phyloP scores from a whole-genome alignment of 129 eudicot genomes.

The Cynara cardunculus region DNA sequence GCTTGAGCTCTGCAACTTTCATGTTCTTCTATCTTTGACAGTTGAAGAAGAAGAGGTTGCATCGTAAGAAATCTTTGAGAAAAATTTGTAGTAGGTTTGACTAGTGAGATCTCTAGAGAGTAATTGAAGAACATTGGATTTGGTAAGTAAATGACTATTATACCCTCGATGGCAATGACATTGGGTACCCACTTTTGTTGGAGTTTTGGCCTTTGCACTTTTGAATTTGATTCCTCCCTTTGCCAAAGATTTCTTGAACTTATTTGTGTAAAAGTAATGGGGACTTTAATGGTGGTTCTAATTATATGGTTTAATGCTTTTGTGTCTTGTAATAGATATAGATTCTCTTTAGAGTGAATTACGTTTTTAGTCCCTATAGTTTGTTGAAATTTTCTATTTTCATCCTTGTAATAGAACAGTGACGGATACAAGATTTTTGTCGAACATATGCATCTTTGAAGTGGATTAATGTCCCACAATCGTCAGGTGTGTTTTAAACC shows the following conservation, averaged over 20 bases:
- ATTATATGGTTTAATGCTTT: not conserved
- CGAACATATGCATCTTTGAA: too few species aligned
- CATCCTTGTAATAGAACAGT: too few species aligned
- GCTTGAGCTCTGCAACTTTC: slow-evolving; percentile 46
- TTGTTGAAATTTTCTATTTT: too few species aligned
- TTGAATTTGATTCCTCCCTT: slow-evolving; percentile 11
- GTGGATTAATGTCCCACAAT: too few species aligned
- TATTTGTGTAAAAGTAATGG: slow-evolving; percentile 2
- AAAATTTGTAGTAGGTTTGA: slow-evolving; percentile 31
- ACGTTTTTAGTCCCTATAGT: too few species aligned
- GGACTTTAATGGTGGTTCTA: slow-evolving; percentile 11
- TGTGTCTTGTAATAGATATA: not conserved
- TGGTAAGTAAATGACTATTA: slow-evolving; percentile 26
- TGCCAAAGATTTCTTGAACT: slow-evolving; percentile 10
- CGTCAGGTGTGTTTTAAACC: too few species aligned
- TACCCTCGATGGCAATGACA: slow-evolving; percentile 25
- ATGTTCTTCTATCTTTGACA: slow-evolving; percentile 41
- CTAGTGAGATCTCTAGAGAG: slow-evolving; percentile 34
- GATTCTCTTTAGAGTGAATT: not conserved
- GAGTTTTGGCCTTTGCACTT: slow-evolving; percentile 20
- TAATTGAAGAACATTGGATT: not conserved
- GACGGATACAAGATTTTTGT: too few species aligned
- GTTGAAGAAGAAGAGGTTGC: slow-evolving; percentile 16
- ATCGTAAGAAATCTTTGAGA: slow-evolving; percentile 20
- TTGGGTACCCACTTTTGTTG: slow-evolving; percentile 37